A percentile compares a stretch with the other conserved stretches of the same genome.
Evolutionary conservation across 805 yeast genomes (phyloP).

Genomic region (Kodamaea kakaduensis): DNA sequence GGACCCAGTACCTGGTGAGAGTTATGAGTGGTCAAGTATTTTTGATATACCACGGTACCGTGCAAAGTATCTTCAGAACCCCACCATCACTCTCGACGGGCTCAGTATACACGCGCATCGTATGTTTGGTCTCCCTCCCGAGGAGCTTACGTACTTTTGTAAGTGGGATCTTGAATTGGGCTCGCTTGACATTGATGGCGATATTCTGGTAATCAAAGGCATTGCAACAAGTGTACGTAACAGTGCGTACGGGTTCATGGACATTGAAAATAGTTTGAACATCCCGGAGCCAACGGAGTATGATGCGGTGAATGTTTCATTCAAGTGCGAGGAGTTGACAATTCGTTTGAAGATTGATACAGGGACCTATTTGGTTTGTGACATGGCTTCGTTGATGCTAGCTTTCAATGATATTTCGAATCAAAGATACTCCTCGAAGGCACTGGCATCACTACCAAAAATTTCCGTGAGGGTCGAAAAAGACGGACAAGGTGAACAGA

Average conservation of each 20-base stretch:
- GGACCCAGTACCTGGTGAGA: too few species aligned
- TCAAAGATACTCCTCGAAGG: slow-evolving; percentile 52
- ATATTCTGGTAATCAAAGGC: slow-evolving; percentile 42
- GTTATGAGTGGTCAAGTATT: slow-evolving; percentile 12
- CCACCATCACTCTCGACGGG: slow-evolving; percentile 48
- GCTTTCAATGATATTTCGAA: slow-evolving; percentile 69
- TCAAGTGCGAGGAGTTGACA: slow-evolving; percentile 47
- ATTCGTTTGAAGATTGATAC: slow-evolving; percentile 37
- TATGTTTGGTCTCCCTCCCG: slow-evolving; percentile 89
- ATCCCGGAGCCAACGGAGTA: slow-evolving; percentile 51
- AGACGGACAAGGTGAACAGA: slow-evolving; percentile 10
- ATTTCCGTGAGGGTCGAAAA: slow-evolving; percentile 33
- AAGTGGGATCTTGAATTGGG: slow-evolving; percentile 85
- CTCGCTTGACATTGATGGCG: slow-evolving; percentile 48
- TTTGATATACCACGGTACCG: slow-evolving; percentile 24
- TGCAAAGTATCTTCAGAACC: slow-evolving; percentile 21
- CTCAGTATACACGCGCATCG: slow-evolving; percentile 78
- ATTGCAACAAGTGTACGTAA: slow-evolving; percentile 41
- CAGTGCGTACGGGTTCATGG: slow-evolving; percentile 61
- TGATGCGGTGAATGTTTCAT: slow-evolving; percentile 66
- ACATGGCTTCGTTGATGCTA: slow-evolving; percentile 28
- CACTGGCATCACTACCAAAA: slow-evolving; percentile 48
- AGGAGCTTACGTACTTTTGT: slow-evolving; percentile 82
- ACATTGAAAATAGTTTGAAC: slow-evolving; percentile 71
- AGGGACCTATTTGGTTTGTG: slow-evolving; percentile 13